Percentiles rank a stretch among this genome's conserved stretches.
These are phyloP conservation scores for Nemania diffusa DNA, from an alignment of 2,329 filamentous ascomycete species.

Conservation along the genomic window DNA sequence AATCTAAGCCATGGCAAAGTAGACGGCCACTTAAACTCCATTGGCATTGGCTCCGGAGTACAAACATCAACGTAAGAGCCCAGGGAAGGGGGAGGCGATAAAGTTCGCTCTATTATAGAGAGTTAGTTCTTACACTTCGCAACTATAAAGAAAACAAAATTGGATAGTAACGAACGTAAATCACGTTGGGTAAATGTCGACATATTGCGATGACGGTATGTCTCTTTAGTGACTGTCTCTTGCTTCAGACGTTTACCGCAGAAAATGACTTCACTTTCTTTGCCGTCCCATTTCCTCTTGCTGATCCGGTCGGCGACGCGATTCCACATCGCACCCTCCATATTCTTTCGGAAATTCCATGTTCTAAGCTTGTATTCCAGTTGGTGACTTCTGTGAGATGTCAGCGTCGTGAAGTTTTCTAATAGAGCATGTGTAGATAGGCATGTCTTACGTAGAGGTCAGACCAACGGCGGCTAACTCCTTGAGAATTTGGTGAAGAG, in stretches of 20 bases:
- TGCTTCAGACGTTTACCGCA: conserved; percentile 9
- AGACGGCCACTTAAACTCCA: conserved; percentile 11
- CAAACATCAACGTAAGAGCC: conserved; percentile 1
- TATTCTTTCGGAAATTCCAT: background rate
- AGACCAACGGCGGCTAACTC: background rate
- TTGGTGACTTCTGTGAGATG: background rate
- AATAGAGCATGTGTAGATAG: background rate
- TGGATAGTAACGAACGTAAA: background rate
- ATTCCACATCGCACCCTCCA: background rate
- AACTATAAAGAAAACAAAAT: background rate
- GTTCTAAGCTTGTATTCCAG: background rate
- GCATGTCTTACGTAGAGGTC: background rate
- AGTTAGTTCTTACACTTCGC: no score
- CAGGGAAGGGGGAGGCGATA: background rate
- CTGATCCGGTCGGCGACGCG: background rate
- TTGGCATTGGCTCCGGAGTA: background rate
- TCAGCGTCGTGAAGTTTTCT: background rate
- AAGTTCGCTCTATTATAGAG: background rate
- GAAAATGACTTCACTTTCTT: conserved; percentile 15
- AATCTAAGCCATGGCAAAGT: conserved; percentile 22
- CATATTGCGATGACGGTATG: conserved; percentile 4
- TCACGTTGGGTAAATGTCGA: background rate
- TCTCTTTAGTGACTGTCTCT: conserved; percentile 5
- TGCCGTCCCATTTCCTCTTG: background rate
- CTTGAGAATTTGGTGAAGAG: background rate